Evolutionary conservation across 176 grass and related monocot genomes (phyloP).

Genomic region (Hsuehochloa calcarea): DNA sequence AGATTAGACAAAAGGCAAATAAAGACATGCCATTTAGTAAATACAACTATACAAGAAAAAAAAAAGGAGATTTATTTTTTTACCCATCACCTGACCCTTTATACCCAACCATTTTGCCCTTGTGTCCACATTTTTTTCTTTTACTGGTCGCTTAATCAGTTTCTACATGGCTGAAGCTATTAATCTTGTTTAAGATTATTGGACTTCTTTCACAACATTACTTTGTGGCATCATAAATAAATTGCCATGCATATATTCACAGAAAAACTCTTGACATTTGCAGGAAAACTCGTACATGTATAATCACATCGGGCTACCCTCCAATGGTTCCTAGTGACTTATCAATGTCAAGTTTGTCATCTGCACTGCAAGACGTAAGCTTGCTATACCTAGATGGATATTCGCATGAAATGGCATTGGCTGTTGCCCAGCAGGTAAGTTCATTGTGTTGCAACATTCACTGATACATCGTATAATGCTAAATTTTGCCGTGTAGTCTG

Average conservation of each 20-base stretch:
- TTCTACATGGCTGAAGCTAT: neutral
- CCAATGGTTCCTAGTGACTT: slow-evolving; percentile 45
- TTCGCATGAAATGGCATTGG: slow-evolving; percentile 32
- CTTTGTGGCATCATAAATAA: neutral
- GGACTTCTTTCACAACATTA: neutral
- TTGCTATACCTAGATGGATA: slow-evolving; percentile 51
- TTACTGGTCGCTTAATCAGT: slow-evolving; percentile 3
- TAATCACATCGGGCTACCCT: slow-evolving; percentile 43
- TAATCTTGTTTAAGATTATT: neutral
- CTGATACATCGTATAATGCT: neutral
- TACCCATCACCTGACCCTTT: neutral
- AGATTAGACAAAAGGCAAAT: neutral
- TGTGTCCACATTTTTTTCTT: neutral
- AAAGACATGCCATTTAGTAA: neutral
- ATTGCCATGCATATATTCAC: slow-evolving; percentile 4
- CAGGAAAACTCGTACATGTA: slow-evolving; percentile 56
- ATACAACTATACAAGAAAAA: neutral
- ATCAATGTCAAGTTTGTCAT: slow-evolving; percentile 24
- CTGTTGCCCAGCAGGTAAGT: slow-evolving; percentile 46
- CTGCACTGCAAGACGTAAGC: slow-evolving; percentile 42
- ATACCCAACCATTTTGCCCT: neutral
- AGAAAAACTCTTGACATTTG: neutral
- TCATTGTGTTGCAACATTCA: neutral
- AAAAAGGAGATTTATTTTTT: neutral
- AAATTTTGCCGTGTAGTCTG: neutral